Evolutionary conservation across 139 green algal species (phyloP), one percentile per base, ranked within the genome.

Genomic region (Haematococcus lacustris): DNA sequence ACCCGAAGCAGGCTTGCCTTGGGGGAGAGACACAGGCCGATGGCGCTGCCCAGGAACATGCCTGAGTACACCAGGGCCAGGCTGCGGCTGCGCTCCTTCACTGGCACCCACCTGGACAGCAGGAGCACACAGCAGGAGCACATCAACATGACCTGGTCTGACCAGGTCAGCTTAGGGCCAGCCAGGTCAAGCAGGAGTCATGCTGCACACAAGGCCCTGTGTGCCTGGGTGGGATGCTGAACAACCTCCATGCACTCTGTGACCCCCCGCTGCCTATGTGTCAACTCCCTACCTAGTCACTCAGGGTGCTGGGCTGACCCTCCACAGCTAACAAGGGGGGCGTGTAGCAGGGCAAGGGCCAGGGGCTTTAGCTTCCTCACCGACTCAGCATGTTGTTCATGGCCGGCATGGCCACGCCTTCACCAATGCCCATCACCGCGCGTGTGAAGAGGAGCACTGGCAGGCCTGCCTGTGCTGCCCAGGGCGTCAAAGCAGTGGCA

Each of bases 301-400:
- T n/a, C n/a, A n/a, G n/a, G n/a, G n/a, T n/a, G n/a, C n/a, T n/a
- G n/a, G n/a, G n/a, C n/a, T n/a, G n/a, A n/a, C n/a, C n/a, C n/a
- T n/a, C n/a, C n/a, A n/a, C n/a, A n/a, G n/a, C n/a, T n/a, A n/a
- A n/a, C n/a, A n/a, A n/a, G n/a, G n/a, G n/a, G n/a, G 21, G n/a
- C n/a, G n/a, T n/a, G n/a, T n/a, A n/a, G n/a, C n/a, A n/a, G n/a
- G n/a, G n/a, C n/a, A n/a, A n/a, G n/a, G n/a, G n/a, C n/a, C n/a
- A n/a, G n/a, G n/a, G n/a, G n/a, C n/a, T n/a, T n/a, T n/a, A 17
- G 3, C 3, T 0, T 26, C 3, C 83, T 79, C 67, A 95, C 84
- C 86, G 82, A 3, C 88, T 93, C n/a, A 98, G 84, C 73, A 99
- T 74, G 71, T 93, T 96, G 84, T 98, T 98, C 94, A 98, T 98